Conservation (phyloP, 2,329 filamentous ascomycete genomes). For the Hypoxylon sp. region DNA sequence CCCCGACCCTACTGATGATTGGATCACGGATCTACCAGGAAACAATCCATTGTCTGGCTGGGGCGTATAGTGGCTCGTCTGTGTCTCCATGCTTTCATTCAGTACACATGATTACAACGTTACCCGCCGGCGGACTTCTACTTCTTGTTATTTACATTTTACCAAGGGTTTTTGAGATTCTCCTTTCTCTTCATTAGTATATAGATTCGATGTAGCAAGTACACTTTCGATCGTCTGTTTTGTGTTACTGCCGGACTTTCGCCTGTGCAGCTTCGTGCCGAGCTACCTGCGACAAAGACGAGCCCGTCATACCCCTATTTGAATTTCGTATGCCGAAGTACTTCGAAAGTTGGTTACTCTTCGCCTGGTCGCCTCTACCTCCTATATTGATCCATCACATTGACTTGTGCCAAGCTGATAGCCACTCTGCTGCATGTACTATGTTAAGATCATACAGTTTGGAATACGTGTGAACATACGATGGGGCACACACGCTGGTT, state of each 20-base stretch:
- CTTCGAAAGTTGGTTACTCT: too few species aligned
- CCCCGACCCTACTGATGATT: constrained; percentile 54
- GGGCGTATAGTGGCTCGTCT: constrained; percentile 31
- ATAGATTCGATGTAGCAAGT: neutral
- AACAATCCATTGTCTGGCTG: constrained; percentile 63
- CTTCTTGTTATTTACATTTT: too few species aligned
- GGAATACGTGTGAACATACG: neutral
- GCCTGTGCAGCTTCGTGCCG: too few species aligned
- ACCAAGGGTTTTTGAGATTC: too few species aligned
- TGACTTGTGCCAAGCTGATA: too few species aligned
- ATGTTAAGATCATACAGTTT: neutral
- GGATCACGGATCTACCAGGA: constrained; percentile 60
- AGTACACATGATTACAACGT: neutral
- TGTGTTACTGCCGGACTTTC: neutral
- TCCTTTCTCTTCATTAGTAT: neutral
- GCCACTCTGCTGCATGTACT: too few species aligned
- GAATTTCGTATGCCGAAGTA: too few species aligned
- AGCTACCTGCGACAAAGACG: too few species aligned
- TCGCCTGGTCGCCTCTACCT: too few species aligned
- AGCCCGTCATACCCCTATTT: too few species aligned
- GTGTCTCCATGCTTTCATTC: neutral
- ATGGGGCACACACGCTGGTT: neutral
- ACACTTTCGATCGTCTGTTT: neutral
- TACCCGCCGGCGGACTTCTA: neutral
- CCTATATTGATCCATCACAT: too few species aligned